Evolutionary conservation across 106 monocot genomes (phyloP).

Genomic region (Posidonia australis): DNA sequence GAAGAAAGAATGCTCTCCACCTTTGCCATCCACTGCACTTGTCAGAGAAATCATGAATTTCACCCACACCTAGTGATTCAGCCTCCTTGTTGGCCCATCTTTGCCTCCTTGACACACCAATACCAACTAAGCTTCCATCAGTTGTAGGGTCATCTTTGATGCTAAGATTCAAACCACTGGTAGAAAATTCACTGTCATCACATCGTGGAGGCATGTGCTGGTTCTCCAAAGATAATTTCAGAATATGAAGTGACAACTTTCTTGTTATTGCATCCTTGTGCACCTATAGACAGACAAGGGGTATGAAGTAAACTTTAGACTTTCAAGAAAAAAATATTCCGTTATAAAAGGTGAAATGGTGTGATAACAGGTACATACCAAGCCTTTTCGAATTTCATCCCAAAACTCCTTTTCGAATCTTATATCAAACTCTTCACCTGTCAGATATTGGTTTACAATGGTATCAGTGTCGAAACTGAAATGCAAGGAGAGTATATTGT

Average conservation of each 20-base stretch:
- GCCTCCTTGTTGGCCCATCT: slow-evolving; percentile 79
- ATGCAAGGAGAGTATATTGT: slow-evolving; percentile 39
- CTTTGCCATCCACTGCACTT: slow-evolving; percentile 30
- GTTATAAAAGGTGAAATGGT: neutral
- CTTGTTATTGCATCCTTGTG: slow-evolving; percentile 60
- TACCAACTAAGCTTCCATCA: slow-evolving; percentile 9
- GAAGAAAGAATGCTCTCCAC: slow-evolving; percentile 71
- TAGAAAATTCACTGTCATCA: neutral
- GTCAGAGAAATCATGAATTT: slow-evolving; percentile 24
- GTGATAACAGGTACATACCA: slow-evolving; percentile 29
- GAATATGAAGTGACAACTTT: slow-evolving; percentile 64
- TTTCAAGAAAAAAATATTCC: neutral
- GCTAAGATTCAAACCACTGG: neutral
- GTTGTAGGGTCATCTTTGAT: neutral
- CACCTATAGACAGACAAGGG: slow-evolving; percentile 37
- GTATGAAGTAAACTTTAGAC: neutral
- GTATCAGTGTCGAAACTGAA: slow-evolving; percentile 21
- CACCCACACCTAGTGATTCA: slow-evolving; percentile 61
- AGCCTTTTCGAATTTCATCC: slow-evolving; percentile 63
- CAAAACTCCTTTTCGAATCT: slow-evolving; percentile 41
- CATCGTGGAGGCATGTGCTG: slow-evolving; percentile 2
- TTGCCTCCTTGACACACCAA: slow-evolving; percentile 45
- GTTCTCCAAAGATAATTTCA: slow-evolving; percentile 34
- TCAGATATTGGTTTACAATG: neutral
- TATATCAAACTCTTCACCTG: slow-evolving; percentile 33